phyloP scores from a whole-genome alignment of 2,329 filamentous ascomycete species.

The Pestalotiopsis fici region DNA sequence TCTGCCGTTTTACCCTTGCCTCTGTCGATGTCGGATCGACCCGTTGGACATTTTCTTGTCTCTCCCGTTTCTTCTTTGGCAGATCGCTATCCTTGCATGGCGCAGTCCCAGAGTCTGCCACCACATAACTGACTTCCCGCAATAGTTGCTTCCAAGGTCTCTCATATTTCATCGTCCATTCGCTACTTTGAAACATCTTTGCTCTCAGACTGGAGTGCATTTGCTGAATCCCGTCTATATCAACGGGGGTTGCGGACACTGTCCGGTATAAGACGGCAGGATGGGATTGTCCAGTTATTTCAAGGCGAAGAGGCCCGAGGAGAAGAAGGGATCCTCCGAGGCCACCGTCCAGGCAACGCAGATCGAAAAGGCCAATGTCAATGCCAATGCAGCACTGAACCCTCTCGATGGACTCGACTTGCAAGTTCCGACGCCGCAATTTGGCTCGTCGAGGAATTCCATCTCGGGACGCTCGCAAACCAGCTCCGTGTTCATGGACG shows the following conservation, averaged over 20 bases:
- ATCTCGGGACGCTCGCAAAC: slow-evolving; percentile 45
- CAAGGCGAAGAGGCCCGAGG: slow-evolving; percentile 50
- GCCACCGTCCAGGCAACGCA: slow-evolving; percentile 20
- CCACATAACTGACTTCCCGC: background rate
- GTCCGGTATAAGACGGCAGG: slow-evolving; percentile 14
- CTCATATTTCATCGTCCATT: background rate
- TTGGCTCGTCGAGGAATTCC: slow-evolving; percentile 54
- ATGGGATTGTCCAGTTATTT: slow-evolving; percentile 68
- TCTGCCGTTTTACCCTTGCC: background rate
- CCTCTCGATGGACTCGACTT: slow-evolving; percentile 47
- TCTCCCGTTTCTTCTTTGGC: background rate
- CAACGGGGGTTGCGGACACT: background rate
- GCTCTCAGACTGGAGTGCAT: background rate
- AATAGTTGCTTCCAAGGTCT: background rate
- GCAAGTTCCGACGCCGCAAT: slow-evolving; percentile 48
- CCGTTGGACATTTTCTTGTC: background rate
- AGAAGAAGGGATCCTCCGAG: slow-evolving; percentile 20
- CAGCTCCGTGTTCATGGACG: slow-evolving; percentile 63
- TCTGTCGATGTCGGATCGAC: background rate
- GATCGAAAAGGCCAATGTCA: slow-evolving; percentile 37
- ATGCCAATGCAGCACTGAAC: slow-evolving; percentile 20
- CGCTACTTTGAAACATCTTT: background rate
- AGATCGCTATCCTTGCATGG: background rate
- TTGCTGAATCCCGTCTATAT: background rate
- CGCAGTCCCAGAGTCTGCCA: background rate